Base-by-base conservation (phyloP, 75 land plant genomes). In the Pinus albicaulis region DNA sequence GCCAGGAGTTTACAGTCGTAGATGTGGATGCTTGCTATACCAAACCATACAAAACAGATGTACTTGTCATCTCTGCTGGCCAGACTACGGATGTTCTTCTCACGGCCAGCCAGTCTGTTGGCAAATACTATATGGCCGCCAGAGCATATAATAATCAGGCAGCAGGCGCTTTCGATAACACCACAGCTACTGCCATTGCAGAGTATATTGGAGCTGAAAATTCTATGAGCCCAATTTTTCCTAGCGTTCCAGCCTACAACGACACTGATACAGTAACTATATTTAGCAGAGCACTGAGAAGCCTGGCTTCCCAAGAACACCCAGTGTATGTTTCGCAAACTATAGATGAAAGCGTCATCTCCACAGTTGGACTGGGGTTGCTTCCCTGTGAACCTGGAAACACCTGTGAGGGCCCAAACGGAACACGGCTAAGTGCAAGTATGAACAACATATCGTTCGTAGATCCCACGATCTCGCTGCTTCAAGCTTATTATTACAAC, bases 21-120 rank as follows among this genome's bases (percentile, higher is more conserved):
- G 89, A 79, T 4, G 38, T 78, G 17, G 91, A 89, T 74, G 80
- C 80, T 38, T 36, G 57, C 28, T 87, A 86, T 78, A 76, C 78
- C 1, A 84, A 89, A 56, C 91, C 91, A 0, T 83, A 77, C 68
- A 71, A 68, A 14, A 78, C 86, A 20, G 76, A 81, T n/a, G 72
- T 56, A 11, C 7, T 89, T 11, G 56, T 80, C 62, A 76, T 89
- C 13, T 16, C 91, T 7, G 84, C 91, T 0, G 91, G 91, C 44
- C 91, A 89, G 60, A 87, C 91, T 23, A 83, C 81, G 17, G 82
- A 83, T 44, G 80, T 86, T 53, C 83, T 89, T 64, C 56, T 89
- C 38, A 74, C 57, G 38, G 53, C 91, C 52, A 80, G 80, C 41
- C 73, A 31, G 69, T 69, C 76, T 10, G 72, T 55, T 25, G 76